Percentiles rank a stretch among this genome's conserved stretches.
These are phyloP conservation scores for Coemansia umbellata DNA, from an alignment of 192 early-diverging fungal genomes.

Conservation along the genomic window DNA sequence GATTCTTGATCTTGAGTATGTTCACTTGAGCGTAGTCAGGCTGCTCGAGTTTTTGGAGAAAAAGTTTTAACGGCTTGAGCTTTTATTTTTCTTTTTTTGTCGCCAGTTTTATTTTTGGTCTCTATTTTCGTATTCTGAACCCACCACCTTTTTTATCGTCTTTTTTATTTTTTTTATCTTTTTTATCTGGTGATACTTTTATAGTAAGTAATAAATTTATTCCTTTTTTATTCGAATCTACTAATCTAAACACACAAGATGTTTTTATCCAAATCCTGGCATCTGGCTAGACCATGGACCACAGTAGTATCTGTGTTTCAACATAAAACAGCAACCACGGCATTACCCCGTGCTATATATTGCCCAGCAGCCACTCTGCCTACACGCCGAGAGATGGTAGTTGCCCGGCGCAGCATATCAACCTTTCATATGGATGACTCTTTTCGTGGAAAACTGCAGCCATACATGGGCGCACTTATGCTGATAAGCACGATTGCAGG, in stretches of 20 bases:
- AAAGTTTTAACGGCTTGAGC: slow-evolving; percentile 55
- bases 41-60: slow-evolving; percentile 78
- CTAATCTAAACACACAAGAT: too few relatives aligned
- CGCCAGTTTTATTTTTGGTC: too few relatives aligned
- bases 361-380: too few relatives aligned
- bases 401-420: slow-evolving; percentile 20
- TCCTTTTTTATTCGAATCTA: too few relatives aligned
- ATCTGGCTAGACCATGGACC: too few relatives aligned
- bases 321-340: too few relatives aligned
- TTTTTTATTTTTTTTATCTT: slow-evolving; percentile 8
- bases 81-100: background rate
- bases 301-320: too few relatives aligned
- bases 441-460: slow-evolving; percentile 23
- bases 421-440: slow-evolving; percentile 41
- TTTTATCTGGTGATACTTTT: background rate
- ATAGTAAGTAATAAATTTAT: background rate
- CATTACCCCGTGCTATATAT: too few relatives aligned
- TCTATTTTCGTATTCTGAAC: background rate
- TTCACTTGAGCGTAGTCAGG: slow-evolving; percentile 82
- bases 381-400: too few relatives aligned
- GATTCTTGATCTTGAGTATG: slow-evolving; percentile 87
- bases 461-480: slow-evolving; percentile 27
- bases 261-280: background rate
- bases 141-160: slow-evolving; percentile 3
- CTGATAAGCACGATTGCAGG: slow-evolving; percentile 20